A percentile compares a stretch with the other conserved stretches of the same genome.
Evolutionary conservation across 495 filamentous ascomycete species (phyloP).

Genomic region (Penicillium subrubescens): DNA sequence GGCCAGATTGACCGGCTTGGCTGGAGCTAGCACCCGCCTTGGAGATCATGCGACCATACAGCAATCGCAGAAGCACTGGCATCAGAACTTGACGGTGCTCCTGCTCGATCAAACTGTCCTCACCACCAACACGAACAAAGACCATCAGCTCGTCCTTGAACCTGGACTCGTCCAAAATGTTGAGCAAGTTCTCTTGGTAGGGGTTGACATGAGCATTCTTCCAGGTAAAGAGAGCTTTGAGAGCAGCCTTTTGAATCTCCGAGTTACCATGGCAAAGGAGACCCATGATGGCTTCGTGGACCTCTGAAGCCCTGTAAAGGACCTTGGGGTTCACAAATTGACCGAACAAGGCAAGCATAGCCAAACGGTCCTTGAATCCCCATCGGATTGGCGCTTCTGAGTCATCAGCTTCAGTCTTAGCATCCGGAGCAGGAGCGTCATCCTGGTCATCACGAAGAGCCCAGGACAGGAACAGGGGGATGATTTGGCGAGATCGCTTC

Average conservation of each 20-base stretch:
- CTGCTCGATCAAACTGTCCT: conserved; percentile 72
- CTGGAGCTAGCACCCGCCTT: conserved; percentile 62
- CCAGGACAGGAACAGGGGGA: conserved; percentile 86
- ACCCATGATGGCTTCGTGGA: conserved; percentile 70
- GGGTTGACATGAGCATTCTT: conserved; percentile 71
- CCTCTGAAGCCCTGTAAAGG: conserved; percentile 75
- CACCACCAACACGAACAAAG: conserved; percentile 70
- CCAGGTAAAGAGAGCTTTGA: conserved; percentile 89
- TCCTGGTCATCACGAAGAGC: conserved; percentile 54
- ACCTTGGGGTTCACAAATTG: conserved; percentile 83
- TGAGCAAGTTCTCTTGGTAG: conserved; percentile 85
- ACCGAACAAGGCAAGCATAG: conserved; percentile 78
- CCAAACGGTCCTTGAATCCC: conserved; percentile 74
- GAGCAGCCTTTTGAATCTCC: conserved; percentile 79
- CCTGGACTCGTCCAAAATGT: conserved; percentile 84
- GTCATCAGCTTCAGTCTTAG: conserved; percentile 15
- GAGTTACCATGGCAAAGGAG: conserved; percentile 84
- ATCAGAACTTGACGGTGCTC: conserved; percentile 72
- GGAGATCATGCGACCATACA: conserved; percentile 87
- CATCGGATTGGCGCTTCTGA: conserved; percentile 39
- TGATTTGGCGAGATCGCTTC: conserved; percentile 77
- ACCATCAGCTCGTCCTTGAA: conserved; percentile 91
- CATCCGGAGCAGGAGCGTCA: conserved; percentile 38
- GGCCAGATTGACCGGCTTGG: conserved; percentile 61
- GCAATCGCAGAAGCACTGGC: conserved; percentile 81